phyloP scores from a whole-genome alignment of 1,284 basidiomycete genomes.

The Cutaneotrichosporon sp. region DNA sequence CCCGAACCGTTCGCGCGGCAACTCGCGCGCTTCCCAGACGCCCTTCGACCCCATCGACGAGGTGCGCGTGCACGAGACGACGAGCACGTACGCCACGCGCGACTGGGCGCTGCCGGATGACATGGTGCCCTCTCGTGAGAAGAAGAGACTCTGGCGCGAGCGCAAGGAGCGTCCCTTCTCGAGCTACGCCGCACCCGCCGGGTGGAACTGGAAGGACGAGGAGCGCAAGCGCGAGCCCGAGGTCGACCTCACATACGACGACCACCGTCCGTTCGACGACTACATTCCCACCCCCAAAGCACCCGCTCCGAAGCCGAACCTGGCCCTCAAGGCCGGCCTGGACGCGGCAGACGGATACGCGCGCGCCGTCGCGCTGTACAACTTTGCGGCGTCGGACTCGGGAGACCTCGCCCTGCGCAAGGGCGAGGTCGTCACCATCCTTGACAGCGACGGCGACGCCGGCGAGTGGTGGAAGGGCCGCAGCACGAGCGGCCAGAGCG shows the following conservation, averaged over 20 bases:
- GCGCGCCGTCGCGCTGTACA: slow-evolving; percentile 75
- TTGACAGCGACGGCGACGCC: slow-evolving; percentile 70
- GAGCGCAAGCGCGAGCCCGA: slow-evolving; percentile 4
- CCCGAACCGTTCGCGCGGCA: neutral
- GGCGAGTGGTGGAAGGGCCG: slow-evolving; percentile 71
- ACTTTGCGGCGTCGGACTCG: slow-evolving; percentile 71
- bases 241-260: neutral
- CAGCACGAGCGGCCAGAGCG: slow-evolving; percentile 53
- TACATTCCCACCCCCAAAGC: slow-evolving; percentile 6
- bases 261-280: slow-evolving; percentile 18
- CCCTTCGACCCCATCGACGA: slow-evolving; percentile 22
- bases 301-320: slow-evolving; percentile 8
- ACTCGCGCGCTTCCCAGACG: slow-evolving; percentile 1
- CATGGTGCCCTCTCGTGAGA: neutral
- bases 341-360: slow-evolving; percentile 53
- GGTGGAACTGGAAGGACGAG: slow-evolving; percentile 10
- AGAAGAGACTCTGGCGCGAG: slow-evolving; percentile 11
- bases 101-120: slow-evolving; percentile 17
- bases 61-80: slow-evolving; percentile 17
- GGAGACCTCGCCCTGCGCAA: slow-evolving; percentile 84
- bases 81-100: slow-evolving; percentile 13
- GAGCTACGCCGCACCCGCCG: slow-evolving; percentile 3
- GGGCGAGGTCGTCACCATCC: slow-evolving; percentile 76
- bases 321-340: slow-evolving; percentile 27
- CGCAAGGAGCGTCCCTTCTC: slow-evolving; percentile 17